phyloP scores from a whole-genome alignment of 148 eudicot genomes.

The Cornus kousa region DNA sequence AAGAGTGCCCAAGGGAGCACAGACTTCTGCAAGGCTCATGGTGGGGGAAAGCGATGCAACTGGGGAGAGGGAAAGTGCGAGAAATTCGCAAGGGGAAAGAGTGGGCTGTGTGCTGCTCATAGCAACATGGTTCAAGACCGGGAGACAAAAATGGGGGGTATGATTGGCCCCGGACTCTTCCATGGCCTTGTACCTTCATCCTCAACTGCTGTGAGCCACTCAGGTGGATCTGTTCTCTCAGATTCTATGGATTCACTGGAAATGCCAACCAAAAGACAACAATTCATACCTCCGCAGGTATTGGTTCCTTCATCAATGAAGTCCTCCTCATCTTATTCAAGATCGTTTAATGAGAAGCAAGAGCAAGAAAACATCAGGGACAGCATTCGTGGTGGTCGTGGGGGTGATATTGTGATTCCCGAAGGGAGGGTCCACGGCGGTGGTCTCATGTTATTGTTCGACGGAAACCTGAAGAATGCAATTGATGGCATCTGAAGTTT shows the following conservation, averaged over 20 bases:
- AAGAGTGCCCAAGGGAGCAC: conserved; percentile 99
- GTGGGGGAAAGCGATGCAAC: conserved; percentile 89
- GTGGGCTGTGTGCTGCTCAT: conserved; percentile 91
- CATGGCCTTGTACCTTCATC: conserved; percentile 64
- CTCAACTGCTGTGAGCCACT: conserved; percentile 37
- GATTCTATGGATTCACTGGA: conserved; percentile 51
- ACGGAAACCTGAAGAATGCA: conserved; percentile 62
- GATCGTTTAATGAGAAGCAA: conserved; percentile 29
- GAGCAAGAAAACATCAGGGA: conserved; percentile 16
- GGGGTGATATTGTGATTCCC: conserved; percentile 31
- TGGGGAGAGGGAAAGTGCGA: conserved; percentile 85
- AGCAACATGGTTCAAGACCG: conserved; percentile 58
- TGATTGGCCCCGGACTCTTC: conserved; percentile 81
- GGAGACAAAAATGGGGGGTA: conserved; percentile 42
- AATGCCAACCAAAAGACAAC: conserved; percentile 43
- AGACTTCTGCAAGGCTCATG: conserved; percentile 91
- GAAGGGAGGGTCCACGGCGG: conserved; percentile 98
- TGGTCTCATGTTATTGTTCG: conserved; percentile 75
- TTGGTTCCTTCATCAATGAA: conserved; percentile 93
- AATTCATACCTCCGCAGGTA: conserved; percentile 80
- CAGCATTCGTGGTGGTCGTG: conserved; percentile 8
- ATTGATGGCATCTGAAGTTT: conserved; percentile 41
- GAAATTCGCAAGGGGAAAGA: conserved; percentile 91
- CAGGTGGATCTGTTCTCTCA: conserved; percentile 53
- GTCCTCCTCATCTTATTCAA: conserved; percentile 39